phyloP scores from a whole-genome alignment of 2,329 filamentous ascomycete genomes.

The Fusarium sambucinum region DNA sequence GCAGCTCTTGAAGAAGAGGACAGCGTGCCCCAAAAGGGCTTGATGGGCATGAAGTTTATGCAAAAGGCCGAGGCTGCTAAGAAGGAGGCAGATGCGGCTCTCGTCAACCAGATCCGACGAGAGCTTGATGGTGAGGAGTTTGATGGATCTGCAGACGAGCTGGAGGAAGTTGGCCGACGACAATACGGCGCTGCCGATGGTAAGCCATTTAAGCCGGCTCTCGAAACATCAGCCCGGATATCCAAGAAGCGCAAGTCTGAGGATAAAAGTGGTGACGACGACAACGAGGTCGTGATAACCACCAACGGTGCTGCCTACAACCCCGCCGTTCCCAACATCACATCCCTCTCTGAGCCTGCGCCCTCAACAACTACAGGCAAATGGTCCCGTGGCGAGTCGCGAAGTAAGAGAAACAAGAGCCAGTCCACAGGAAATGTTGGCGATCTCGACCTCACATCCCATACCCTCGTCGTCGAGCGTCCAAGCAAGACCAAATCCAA shows the following conservation, averaged over 20 bases:
- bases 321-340: slow-evolving; percentile 39
- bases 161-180: slow-evolving; percentile 74
- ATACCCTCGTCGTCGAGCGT: slow-evolving; percentile 50
- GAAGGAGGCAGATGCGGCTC: slow-evolving; percentile 83
- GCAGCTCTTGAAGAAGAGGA: slow-evolving; percentile 61
- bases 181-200: slow-evolving; percentile 69
- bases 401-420: slow-evolving; percentile 58
- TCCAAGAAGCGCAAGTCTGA: slow-evolving; percentile 49
- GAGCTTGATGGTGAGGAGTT: slow-evolving; percentile 75
- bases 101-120: slow-evolving; percentile 75
- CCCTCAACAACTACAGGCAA: slow-evolving; percentile 53
- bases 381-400: slow-evolving; percentile 57
- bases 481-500: slow-evolving; percentile 51
- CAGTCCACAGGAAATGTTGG: slow-evolving; percentile 47
- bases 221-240: slow-evolving; percentile 48
- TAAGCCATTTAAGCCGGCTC: slow-evolving; percentile 50
- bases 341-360: slow-evolving; percentile 33
- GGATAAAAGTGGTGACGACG: slow-evolving; percentile 47
- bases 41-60: slow-evolving; percentile 95
- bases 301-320: slow-evolving; percentile 35
- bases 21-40: slow-evolving; percentile 69
- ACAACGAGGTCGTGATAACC: slow-evolving; percentile 49
- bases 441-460: slow-evolving; percentile 58
- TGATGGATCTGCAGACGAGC: slow-evolving; percentile 64
- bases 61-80: slow-evolving; percentile 83